Percentiles rank a stretch among this genome's conserved stretches.
These are phyloP conservation scores for Hura crepitans DNA, from an alignment of 441 rosid genomes.

Conservation along the genomic window DNA sequence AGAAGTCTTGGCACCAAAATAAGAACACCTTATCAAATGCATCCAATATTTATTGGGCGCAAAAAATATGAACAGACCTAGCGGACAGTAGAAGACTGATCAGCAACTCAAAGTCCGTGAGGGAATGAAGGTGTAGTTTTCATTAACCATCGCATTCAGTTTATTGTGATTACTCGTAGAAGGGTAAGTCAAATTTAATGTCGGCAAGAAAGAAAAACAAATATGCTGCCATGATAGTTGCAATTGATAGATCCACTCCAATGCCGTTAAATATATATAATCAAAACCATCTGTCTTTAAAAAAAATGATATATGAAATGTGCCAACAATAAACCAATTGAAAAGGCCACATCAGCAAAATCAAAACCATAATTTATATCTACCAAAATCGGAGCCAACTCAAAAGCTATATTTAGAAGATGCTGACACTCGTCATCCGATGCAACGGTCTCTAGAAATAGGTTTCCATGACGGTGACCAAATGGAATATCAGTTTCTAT, in stretches of 20 bases:
- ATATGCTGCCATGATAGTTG: background rate
- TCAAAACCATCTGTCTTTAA: background rate
- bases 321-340: background rate
- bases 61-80: too few relatives aligned
- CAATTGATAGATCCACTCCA: background rate
- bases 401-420: background rate
- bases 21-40: background rate
- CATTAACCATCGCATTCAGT: too few relatives aligned
- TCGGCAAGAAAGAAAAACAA: background rate
- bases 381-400: background rate
- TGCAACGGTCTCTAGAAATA: background rate
- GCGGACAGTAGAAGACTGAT: too few relatives aligned
- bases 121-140: background rate
- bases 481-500: background rate
- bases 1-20: too few relatives aligned
- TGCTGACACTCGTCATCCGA: too few relatives aligned
- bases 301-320: background rate
- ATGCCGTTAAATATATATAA: background rate
- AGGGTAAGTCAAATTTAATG: background rate
- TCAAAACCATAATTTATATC: background rate
- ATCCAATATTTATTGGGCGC: background rate
- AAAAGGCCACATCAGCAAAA: background rate
- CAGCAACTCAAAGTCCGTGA: background rate
- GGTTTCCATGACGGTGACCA: background rate
- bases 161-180: too few relatives aligned